A percentile compares a stretch with the other conserved stretches of the same genome.
These are phyloP conservation scores for Myriosclerotinia duriaeana DNA, from an alignment of 2,329 filamentous ascomycete species.

Conservation along the genomic window DNA sequence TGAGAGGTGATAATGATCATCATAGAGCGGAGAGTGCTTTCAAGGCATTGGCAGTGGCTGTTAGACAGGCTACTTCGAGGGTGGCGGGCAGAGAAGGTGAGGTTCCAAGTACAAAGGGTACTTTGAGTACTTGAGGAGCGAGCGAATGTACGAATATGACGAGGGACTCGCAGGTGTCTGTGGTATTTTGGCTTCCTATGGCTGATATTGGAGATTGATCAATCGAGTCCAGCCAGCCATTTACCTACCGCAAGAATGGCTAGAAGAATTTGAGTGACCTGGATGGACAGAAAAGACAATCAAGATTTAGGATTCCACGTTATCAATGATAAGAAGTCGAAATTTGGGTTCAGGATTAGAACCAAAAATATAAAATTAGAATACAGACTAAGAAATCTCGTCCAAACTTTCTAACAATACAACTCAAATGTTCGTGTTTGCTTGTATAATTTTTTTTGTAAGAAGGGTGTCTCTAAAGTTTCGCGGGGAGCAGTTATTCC, in stretches of 20 bases:
- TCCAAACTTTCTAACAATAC: not conserved
- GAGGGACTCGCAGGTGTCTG: not conserved
- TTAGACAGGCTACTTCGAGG: slow-evolving; percentile 71
- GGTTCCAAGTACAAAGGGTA: slow-evolving; percentile 94
- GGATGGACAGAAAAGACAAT: not conserved
- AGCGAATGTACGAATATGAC: not conserved
- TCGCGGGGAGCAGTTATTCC: slow-evolving; percentile 18
- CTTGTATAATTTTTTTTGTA: not conserved
- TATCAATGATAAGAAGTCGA: not conserved
- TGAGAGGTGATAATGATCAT: slow-evolving; percentile 91
- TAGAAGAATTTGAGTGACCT: not conserved
- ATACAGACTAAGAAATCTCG: not conserved
- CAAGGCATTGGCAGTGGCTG: slow-evolving; percentile 89
- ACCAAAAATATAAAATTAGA: not conserved
- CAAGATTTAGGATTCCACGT: not conserved
- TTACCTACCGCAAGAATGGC: not conserved
- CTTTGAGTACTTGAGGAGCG: slow-evolving; percentile 60
- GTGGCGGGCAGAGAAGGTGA: slow-evolving; percentile 84
- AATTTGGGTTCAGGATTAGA: not conserved
- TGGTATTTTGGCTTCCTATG: not conserved
- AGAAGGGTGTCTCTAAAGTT: slow-evolving; percentile 12
- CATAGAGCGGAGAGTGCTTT: slow-evolving; percentile 95
- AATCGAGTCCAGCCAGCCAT: too few species aligned
- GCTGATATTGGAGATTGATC: too few species aligned
- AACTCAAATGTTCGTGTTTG: not conserved